Evolutionary conservation across 306 rosid species (phyloP).

Genomic region (Astragalus glycyphyllos): DNA sequence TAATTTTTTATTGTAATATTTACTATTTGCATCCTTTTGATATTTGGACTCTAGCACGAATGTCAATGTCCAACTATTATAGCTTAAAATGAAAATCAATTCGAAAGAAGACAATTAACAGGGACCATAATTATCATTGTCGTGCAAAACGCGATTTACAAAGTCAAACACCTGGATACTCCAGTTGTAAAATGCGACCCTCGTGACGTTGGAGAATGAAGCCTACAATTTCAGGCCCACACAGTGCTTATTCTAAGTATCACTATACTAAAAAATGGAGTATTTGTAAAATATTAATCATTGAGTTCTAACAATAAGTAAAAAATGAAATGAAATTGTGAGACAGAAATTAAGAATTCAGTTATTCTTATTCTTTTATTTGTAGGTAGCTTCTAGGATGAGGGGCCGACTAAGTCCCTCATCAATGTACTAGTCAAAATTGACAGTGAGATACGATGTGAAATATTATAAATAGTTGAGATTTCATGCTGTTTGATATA

Average conservation of each 20-base stretch:
- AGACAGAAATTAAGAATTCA: no score
- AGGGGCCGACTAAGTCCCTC: no score
- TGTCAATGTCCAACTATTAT: constrained; percentile 37
- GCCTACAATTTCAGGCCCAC: constrained; percentile 1
- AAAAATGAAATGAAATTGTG: no score
- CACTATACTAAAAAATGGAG: no score
- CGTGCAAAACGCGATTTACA: constrained; percentile 34
- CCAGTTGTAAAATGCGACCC: background rate
- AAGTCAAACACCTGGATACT: constrained; percentile 46
- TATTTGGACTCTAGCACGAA: constrained; percentile 35
- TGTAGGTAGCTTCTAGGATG: no score
- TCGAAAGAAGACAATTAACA: constrained; percentile 31
- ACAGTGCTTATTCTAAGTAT: background rate
- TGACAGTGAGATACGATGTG: no score
- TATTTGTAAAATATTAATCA: no score
- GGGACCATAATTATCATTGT: constrained; percentile 49
- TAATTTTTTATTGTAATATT: background rate
- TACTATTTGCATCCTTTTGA: constrained; percentile 22
- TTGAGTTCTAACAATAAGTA: no score
- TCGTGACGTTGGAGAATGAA: constrained; percentile 12
- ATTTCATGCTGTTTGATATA: no score
- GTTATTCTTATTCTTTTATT: no score
- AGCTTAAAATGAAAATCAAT: constrained; percentile 9
- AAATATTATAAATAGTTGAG: no score
- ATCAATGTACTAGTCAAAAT: no score